Evolutionary conservation across 2,329 filamentous ascomycete species (phyloP), one percentile per base, ranked within the genome.

Genomic region (Scorias spongiosa): DNA sequence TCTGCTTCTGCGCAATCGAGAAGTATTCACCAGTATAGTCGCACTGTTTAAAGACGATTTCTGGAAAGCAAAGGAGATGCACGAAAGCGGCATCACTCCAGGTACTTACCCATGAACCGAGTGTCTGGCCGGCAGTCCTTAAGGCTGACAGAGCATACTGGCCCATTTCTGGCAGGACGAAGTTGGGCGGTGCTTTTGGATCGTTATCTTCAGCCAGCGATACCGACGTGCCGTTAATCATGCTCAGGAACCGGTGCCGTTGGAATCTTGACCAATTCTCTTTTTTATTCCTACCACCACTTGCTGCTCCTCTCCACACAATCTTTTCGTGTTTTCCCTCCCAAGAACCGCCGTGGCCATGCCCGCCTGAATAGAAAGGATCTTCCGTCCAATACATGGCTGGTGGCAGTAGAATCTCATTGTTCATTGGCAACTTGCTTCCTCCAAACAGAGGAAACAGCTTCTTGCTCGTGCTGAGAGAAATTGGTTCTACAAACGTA

Each of bases 181-280:
- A 63, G 32, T 66, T 68, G 14, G 60, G 60, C 4, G 61, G 58
- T 39, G 50, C 44, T 17, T 5, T 18, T 12, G 38, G 11, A 17
- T 51, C 58, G 41, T 52, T 50, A 44, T 58, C 57, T 50, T 80
- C 72, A 2, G 72, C 72, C 6, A 60, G 55, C 5, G 55, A 54
- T 3, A 82, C 66, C 45, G 68, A 70, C 7, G 78, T 81, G 10
- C 67, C 72, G 52, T 87, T 86, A 54, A 79, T 72, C 77, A 86
- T 81, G 39, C 76, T 69, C 2, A 85, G 72, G 55, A 87, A 84
- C 2, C 83, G 78, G 55, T 86, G 82, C 2, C 82, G 75, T 49
- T 87, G 81, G 54, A 85, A 86, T 0, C 76, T 73, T 10, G 68
- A 73, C 82, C 82, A 87, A 52, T 78, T 85, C 26, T 70, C 58